A percentile compares a stretch with the other conserved stretches of the same genome.
Evolutionary conservation across 345 rosid species (phyloP).

Genomic region (Lepidium sativum): DNA sequence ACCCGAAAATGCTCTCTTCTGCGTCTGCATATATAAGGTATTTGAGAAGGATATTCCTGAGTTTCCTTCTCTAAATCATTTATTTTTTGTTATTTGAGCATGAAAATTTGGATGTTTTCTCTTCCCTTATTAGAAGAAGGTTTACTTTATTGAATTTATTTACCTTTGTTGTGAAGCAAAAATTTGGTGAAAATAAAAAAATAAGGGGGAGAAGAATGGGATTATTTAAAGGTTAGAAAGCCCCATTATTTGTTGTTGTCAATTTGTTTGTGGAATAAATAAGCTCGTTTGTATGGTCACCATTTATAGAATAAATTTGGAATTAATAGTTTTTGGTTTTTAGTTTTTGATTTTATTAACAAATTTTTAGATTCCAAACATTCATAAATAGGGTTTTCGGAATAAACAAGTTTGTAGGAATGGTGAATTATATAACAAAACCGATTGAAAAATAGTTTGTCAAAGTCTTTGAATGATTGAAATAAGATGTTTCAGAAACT

Average conservation of each 20-base stretch:
- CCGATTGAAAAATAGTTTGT: too few species aligned
- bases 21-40: conserved; percentile 14
- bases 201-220: background rate
- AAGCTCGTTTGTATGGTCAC: background rate
- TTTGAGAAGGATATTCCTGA: conserved; percentile 14
- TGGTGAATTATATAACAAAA: too few species aligned
- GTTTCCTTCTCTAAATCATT: conserved; percentile 12
- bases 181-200: background rate
- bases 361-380: too few species aligned
- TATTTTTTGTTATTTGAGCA: background rate
- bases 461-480: too few species aligned
- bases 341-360: too few species aligned
- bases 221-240: background rate
- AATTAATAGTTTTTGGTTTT: too few species aligned
- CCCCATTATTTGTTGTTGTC: conserved; percentile 12
- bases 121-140: conserved; percentile 2
- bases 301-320: background rate
- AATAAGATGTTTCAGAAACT: too few species aligned
- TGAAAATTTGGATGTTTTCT: background rate
- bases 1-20: background rate
- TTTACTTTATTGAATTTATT: background rate
- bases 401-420: too few species aligned
- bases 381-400: too few species aligned
- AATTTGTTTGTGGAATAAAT: background rate
- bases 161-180: background rate